phyloP scores from a whole-genome alignment of 1,284 basidiomycete species.

The Moniliophthora roreri region DNA sequence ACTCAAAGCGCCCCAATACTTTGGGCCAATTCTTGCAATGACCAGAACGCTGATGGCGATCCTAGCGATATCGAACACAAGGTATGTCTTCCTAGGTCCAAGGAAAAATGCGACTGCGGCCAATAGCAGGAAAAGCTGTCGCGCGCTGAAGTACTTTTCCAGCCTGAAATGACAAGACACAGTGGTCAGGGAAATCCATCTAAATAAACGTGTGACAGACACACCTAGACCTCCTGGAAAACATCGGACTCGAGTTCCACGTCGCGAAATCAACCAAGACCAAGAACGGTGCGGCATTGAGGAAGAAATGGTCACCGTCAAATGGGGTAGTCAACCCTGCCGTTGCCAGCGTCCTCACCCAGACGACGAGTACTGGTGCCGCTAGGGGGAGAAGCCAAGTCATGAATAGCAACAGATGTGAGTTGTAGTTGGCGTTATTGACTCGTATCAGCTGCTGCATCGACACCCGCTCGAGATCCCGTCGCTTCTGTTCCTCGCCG shows the following conservation, averaged over 20 bases:
- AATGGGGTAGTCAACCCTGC: slow-evolving; percentile 76
- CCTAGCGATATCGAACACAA: slow-evolving; percentile 54
- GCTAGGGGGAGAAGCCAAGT: slow-evolving; percentile 82
- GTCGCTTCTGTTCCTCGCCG: background rate
- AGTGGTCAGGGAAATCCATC: slow-evolving; percentile 33
- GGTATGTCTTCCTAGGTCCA: slow-evolving; percentile 61
- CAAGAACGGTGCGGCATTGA: slow-evolving; percentile 67
- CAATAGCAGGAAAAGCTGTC: slow-evolving; percentile 51
- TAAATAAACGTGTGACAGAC: slow-evolving; percentile 14
- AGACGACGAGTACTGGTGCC: slow-evolving; percentile 82
- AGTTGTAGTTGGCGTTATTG: slow-evolving; percentile 48
- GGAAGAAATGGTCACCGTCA: slow-evolving; percentile 74
- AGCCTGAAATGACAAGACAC: background rate
- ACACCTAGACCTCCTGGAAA: slow-evolving; percentile 36
- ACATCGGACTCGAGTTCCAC: slow-evolving; percentile 39
- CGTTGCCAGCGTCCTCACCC: slow-evolving; percentile 81
- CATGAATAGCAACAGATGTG: slow-evolving; percentile 75
- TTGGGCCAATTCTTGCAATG: slow-evolving; percentile 38
- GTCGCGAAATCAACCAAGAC: slow-evolving; percentile 63
- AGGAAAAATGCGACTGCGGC: slow-evolving; percentile 52
- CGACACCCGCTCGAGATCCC: background rate
- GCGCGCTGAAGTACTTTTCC: slow-evolving; percentile 32
- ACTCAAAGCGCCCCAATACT: slow-evolving; percentile 37
- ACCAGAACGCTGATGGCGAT: slow-evolving; percentile 39
- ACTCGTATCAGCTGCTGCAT: slow-evolving; percentile 5